Conservation (phyloP, 768 basidiomycete genomes). For the Rhodotorula diobovata region DNA sequence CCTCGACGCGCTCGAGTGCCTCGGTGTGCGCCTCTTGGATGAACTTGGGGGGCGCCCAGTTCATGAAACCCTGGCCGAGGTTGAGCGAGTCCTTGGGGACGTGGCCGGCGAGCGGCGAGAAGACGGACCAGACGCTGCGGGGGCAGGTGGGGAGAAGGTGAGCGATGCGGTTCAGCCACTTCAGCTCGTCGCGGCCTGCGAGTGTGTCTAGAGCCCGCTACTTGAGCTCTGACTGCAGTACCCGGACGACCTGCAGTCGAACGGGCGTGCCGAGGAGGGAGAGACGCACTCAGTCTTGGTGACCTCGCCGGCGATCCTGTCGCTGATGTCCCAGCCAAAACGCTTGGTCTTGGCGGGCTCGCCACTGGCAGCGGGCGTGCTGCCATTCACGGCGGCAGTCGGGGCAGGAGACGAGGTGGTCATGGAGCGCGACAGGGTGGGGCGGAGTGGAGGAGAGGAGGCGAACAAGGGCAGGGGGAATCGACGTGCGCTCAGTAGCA, state of each 20-base stretch:
- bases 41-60: constrained; percentile 79
- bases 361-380: neutral
- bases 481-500: no score
- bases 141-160: neutral
- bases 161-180: constrained; percentile 44
- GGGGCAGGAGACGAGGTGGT: neutral
- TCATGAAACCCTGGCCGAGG: constrained; percentile 87
- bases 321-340: constrained; percentile 15
- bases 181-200: neutral
- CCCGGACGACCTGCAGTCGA: neutral
- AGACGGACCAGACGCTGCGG: constrained; percentile 78
- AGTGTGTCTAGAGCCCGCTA: no score
- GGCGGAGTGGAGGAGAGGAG: no score
- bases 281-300: constrained; percentile 3
- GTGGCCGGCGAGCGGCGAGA: constrained; percentile 29
- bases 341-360: neutral
- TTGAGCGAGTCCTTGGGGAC: constrained; percentile 88
- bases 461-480: no score
- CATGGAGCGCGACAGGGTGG: neutral
- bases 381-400: neutral
- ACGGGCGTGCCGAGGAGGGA: neutral
- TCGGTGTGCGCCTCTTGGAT: constrained; percentile 66
- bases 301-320: constrained; percentile 18
- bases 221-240: no score
- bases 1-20: constrained; percentile 60